Evolutionary conservation across 2,329 filamentous ascomycete genomes (phyloP).

Genomic region (Clathrospora elynae): DNA sequence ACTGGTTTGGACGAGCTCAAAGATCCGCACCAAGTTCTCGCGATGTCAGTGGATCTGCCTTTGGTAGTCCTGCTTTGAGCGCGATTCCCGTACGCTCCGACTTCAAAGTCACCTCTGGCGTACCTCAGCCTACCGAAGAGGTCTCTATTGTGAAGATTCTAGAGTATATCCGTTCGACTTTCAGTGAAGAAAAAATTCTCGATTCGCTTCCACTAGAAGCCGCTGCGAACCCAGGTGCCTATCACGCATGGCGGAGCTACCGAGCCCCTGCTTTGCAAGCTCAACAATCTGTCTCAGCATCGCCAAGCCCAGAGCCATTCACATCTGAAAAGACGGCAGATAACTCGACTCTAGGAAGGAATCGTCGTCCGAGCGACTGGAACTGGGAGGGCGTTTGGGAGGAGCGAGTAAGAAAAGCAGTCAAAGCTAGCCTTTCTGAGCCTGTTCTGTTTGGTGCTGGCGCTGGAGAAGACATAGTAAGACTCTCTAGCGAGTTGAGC

Average conservation of each 20-base stretch:
- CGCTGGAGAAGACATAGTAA: conserved; percentile 72
- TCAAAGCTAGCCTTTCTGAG: conserved; percentile 78
- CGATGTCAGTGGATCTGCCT: conserved; percentile 40
- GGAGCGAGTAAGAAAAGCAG: conserved; percentile 78
- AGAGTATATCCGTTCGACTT: conserved; percentile 79
- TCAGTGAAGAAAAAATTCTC: conserved; percentile 76
- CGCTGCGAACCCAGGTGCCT: conserved; percentile 87
- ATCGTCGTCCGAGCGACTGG: conserved; percentile 78
- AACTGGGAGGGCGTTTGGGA: conserved; percentile 99
- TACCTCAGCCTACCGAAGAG: conserved; percentile 11
- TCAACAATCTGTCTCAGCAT: conserved; percentile 23
- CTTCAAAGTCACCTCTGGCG: conserved; percentile 11
- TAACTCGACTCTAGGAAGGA: conserved; percentile 51
- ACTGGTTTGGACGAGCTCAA: conserved; percentile 71
- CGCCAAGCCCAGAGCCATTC: conserved; percentile 35
- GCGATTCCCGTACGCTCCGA: conserved; percentile 25
- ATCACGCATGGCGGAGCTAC: conserved; percentile 88
- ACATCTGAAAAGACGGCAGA: conserved; percentile 22
- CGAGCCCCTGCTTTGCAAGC: conserved; percentile 53
- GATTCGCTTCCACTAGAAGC: conserved; percentile 80
- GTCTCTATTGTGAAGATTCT: conserved; percentile 63
- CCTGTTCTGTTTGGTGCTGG: conserved; percentile 74
- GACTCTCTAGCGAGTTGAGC: conserved; percentile 3
- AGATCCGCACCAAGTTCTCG: conserved; percentile 38
- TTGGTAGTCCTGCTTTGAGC: conserved; percentile 26